These are phyloP conservation scores for Eucalyptus polyanthemos DNA, from an alignment of 345 rosid species.

Conservation along the genomic window DNA sequence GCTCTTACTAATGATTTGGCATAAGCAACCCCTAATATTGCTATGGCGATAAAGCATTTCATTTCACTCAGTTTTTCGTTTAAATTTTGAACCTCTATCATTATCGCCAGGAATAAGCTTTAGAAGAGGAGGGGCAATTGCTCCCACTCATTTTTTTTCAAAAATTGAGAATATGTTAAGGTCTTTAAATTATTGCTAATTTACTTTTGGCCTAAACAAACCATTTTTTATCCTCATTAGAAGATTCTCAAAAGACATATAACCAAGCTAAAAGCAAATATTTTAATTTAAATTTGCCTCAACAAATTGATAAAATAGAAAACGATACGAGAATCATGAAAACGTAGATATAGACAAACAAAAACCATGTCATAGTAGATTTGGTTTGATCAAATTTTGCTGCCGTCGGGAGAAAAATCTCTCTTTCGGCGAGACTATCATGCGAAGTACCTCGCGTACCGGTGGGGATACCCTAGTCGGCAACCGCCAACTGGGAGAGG, in stretches of 20 bases:
- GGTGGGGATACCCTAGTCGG: too few relatives aligned
- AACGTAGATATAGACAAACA: background rate
- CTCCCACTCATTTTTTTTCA: background rate
- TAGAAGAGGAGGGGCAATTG: background rate
- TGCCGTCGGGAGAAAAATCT: background rate
- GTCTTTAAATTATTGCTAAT: background rate
- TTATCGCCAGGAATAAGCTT: background rate
- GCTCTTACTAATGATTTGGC: background rate
- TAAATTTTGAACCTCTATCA: background rate
- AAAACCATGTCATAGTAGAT: background rate
- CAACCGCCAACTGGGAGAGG: background rate
- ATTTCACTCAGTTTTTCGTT: background rate
- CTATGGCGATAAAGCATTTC: background rate
- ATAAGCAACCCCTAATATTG: background rate
- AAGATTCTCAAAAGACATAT: background rate
- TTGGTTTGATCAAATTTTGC: background rate
- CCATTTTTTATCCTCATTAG: background rate
- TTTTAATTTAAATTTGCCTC: background rate
- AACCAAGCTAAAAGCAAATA: background rate
- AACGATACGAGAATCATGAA: background rate
- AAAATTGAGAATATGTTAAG: background rate
- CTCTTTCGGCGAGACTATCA: background rate
- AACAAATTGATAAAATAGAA: background rate
- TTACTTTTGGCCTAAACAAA: background rate
- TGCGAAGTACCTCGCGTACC: accelerated